Percentiles rank a stretch among this genome's conserved stretches.
Conservation (phyloP, 768 basidiomycete species). For the Rossbeevera mucosa region DNA sequence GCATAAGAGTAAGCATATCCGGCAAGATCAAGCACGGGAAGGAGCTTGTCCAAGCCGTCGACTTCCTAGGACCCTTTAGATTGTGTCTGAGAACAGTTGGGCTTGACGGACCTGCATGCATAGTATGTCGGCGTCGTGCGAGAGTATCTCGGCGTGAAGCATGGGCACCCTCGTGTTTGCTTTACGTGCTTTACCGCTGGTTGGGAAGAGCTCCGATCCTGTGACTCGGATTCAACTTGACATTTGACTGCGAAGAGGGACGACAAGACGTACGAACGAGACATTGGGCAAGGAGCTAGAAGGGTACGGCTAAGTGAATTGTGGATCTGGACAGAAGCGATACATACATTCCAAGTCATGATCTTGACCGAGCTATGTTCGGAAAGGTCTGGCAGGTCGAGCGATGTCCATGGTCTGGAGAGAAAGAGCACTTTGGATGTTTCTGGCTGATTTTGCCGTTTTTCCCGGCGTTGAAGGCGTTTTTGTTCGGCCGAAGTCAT, state of each 20-base stretch:
- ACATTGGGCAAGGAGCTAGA: conserved; percentile 70
- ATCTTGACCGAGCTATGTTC: conserved; percentile 39
- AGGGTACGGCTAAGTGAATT: conserved; percentile 2
- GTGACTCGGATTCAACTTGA: conserved; percentile 1
- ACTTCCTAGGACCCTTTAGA: conserved; percentile 60
- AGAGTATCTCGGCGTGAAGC: conserved; percentile 70
- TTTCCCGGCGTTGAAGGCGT: conserved; percentile 42
- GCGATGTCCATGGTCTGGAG: conserved; percentile 34
- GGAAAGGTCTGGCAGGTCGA: conserved; percentile 6
- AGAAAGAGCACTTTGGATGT: conserved; percentile 9
- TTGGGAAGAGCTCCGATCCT: conserved; percentile 82
- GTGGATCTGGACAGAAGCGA: background rate
- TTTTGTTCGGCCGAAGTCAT: conserved; percentile 48
- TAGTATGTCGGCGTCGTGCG: conserved; percentile 71
- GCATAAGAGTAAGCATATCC: conserved; percentile 65
- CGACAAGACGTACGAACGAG: conserved; percentile 61
- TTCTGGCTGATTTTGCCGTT: conserved; percentile 27
- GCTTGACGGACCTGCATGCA: conserved; percentile 70
- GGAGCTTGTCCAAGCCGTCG: conserved; percentile 69
- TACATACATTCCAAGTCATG: conserved; percentile 82
- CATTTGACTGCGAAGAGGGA: background rate
- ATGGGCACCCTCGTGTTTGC: conserved; percentile 67
- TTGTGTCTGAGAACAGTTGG: background rate
- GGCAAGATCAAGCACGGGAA: conserved; percentile 59
- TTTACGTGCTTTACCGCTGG: conserved; percentile 75